These are phyloP conservation scores for Penicillium sp. DNA, from an alignment of 2,329 filamentous ascomycete species.

Conservation along the genomic window DNA sequence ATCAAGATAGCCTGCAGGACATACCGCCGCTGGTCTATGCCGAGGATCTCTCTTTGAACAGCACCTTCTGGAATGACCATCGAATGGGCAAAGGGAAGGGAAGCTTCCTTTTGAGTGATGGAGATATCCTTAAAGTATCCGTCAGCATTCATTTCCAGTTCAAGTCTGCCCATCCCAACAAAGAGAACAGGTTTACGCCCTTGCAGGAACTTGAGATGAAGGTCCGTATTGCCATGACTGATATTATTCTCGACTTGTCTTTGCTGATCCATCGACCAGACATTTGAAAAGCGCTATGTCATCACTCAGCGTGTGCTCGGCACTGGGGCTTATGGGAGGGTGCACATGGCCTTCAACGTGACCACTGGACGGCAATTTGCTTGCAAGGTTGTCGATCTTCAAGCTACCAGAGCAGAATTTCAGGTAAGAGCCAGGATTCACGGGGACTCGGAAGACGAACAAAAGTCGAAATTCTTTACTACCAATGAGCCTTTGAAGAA, in stretches of 20 bases:
- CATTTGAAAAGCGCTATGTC: constrained; percentile 35
- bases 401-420: constrained; percentile 22
- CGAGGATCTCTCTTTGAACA: constrained; percentile 46
- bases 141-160: constrained; percentile 26
- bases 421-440: constrained; percentile 4
- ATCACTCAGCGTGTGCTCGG: constrained; percentile 46
- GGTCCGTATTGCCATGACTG: constrained; percentile 22
- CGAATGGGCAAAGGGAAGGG: constrained; percentile 33
- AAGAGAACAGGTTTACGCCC: constrained; percentile 22
- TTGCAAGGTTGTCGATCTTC: constrained; percentile 49
- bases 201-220: constrained; percentile 38
- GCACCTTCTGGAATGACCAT: constrained; percentile 42
- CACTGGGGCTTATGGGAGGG: constrained; percentile 45
- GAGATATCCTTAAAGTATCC: constrained; percentile 38
- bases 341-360: constrained; percentile 45
- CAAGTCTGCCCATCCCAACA: constrained; percentile 2
- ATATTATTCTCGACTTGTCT: neutral
- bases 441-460: neutral
- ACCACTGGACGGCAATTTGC: constrained; percentile 41
- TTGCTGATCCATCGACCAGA: constrained; percentile 20
- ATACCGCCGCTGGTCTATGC: constrained; percentile 48
- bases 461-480: constrained; percentile 14
- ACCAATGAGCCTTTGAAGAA: neutral
- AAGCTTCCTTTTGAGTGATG: constrained; percentile 41
- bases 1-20: constrained; percentile 38